Evolutionary conservation across 169 alveolate species (phyloP), one percentile per base, ranked within the genome.

Genomic region (Amoebophrya sp.): DNA sequence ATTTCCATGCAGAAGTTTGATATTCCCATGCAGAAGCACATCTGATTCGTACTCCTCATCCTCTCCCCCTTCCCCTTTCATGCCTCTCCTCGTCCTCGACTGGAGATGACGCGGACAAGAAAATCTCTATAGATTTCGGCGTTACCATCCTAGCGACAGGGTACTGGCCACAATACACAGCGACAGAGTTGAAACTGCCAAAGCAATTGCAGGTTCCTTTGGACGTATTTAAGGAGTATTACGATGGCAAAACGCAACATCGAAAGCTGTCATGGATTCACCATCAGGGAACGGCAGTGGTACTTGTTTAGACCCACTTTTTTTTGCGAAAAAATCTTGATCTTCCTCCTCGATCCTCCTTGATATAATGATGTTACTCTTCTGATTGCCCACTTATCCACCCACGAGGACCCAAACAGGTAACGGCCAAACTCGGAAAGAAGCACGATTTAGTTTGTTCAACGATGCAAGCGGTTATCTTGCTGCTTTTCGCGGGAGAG

Each of bases 251-350:
- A 91, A 96, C 97, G 40, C 95, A 94, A 89, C 98, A 96, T 90
- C 94, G 97, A 89, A 94, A 95, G 78, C 95, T 97, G n/a, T 93
- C 96, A 34, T 97, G 98, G 98, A 94, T 96, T 91, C 96, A 95
- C 76, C 90, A 95, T 39, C 94, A 95, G 65, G 98, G 98, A 41
- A 91, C 83, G 94, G 89, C 95, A 29, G 26, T 55, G 47, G 90
- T 93, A 29, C 41, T 38, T 53, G 78, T 47, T 40, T 83, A 12
- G n/a, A n/a, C 38, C 41, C 14, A 2, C 33, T 39, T 53, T n/a
- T 33, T 89, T n/a, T 65, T 89, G 23, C 78, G 10, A 34, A 41
- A 1, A 2, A 40, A 26, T 24, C 33, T 34, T 36, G 78, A 0
- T 29, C 55, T 39, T 41, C 26, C 18, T 12, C 33, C 18, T 39